These are phyloP conservation scores for Penicillium odoratum DNA, from an alignment of 495 filamentous ascomycete genomes.

Conservation along the genomic window DNA sequence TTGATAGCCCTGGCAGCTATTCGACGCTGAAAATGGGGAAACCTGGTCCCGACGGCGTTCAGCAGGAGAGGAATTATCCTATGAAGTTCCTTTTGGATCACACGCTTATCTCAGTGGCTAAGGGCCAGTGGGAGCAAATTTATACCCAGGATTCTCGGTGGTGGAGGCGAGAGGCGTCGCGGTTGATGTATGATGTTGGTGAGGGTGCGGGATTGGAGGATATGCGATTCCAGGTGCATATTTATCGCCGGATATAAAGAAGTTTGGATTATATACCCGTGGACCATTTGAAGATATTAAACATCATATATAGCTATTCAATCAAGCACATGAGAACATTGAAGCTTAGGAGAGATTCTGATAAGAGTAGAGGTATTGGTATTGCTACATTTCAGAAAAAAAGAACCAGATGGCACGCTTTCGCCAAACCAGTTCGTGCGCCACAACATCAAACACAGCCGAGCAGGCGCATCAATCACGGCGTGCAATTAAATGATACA, in stretches of 20 bases:
- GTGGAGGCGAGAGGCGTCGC: slow-evolving; percentile 69
- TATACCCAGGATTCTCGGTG: slow-evolving; percentile 73
- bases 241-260: slow-evolving; percentile 57
- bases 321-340: not conserved
- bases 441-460: slow-evolving; percentile 34
- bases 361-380: slow-evolving; percentile 39
- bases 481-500: slow-evolving; percentile 36
- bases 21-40: slow-evolving; percentile 70
- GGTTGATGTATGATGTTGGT: slow-evolving; percentile 74
- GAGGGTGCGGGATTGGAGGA: slow-evolving; percentile 68
- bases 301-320: not conserved
- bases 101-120: slow-evolving; percentile 59
- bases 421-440: slow-evolving; percentile 21
- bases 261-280: slow-evolving; percentile 1
- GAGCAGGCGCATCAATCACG: slow-evolving; percentile 24
- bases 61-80: slow-evolving; percentile 71
- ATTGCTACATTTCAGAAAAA: slow-evolving; percentile 45
- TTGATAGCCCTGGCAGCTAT: slow-evolving; percentile 92
- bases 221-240: slow-evolving; percentile 90
- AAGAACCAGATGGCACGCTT: slow-evolving; percentile 27
- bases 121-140: slow-evolving; percentile 67
- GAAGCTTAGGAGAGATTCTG: not conserved
- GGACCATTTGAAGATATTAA: not conserved
- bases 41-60: slow-evolving; percentile 18
- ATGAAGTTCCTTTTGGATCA: slow-evolving; percentile 94